Conservation (phyloP, 2,329 filamentous ascomycete species). For the Mollisia scopiformis region DNA sequence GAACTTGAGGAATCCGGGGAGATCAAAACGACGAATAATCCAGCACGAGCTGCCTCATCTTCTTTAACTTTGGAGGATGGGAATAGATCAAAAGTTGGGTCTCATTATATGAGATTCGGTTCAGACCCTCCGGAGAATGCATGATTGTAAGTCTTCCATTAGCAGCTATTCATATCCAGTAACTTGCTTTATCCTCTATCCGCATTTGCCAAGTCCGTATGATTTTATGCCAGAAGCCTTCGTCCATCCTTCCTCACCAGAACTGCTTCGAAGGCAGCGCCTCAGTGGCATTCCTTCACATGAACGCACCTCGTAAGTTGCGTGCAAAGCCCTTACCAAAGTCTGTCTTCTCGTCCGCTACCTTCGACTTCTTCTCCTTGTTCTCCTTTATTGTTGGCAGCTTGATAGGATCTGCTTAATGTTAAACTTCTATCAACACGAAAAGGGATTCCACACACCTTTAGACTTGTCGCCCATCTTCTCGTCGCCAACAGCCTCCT, state of each 20-base stretch:
- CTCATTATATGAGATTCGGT: no score
- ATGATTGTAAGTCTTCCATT: no score
- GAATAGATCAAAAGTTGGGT: no score
- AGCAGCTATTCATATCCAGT: no score
- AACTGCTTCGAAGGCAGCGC: background rate
- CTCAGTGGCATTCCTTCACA: background rate
- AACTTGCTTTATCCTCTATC: no score
- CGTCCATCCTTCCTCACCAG: background rate
- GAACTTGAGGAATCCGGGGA: background rate
- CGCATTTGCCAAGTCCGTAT: no score
- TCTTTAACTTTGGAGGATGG: background rate
- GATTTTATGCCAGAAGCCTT: background rate
- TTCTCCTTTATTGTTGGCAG: no score
- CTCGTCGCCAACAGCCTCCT: background rate
- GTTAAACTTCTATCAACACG: no score
- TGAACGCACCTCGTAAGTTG: background rate
- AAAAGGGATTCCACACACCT: background rate
- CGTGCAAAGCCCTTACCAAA: background rate
- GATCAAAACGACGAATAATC: background rate
- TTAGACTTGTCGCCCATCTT: no score
- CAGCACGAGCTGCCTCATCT: background rate
- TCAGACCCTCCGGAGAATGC: no score
- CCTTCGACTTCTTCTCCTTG: background rate
- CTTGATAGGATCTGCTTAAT: no score
- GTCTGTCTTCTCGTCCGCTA: background rate